Evolutionary conservation across 805 yeast species (phyloP).

Genomic region (Wickerhamomyces ciferrii): DNA sequence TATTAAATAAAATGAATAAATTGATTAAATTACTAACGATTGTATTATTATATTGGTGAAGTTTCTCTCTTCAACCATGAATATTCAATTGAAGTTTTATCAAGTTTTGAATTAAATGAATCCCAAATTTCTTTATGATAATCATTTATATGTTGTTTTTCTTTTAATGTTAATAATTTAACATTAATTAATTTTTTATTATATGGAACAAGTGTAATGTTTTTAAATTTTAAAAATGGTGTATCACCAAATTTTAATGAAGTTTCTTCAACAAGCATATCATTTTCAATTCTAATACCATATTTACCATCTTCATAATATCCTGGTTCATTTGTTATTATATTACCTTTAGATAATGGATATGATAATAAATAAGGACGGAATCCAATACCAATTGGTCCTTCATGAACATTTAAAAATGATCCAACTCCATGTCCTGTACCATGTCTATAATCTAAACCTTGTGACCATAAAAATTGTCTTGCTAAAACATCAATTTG

Average conservation of each 20-base stretch:
- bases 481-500: slow-evolving; percentile 80
- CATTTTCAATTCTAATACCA: slow-evolving; percentile 89
- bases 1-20: neutral
- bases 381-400: slow-evolving; percentile 79
- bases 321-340: slow-evolving; percentile 92
- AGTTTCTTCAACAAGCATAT: slow-evolving; percentile 49
- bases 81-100: slow-evolving; percentile 53
- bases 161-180: slow-evolving; percentile 50
- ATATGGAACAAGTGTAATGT: slow-evolving; percentile 82
- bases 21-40: neutral
- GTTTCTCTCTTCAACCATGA: slow-evolving; percentile 69
- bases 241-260: slow-evolving; percentile 47
- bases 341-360: slow-evolving; percentile 61
- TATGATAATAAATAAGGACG: slow-evolving; percentile 41
- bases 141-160: slow-evolving; percentile 60
- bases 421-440: slow-evolving; percentile 98
- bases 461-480: slow-evolving; percentile 74
- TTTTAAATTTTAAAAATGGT: slow-evolving; percentile 66
- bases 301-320: slow-evolving; percentile 84
- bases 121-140: slow-evolving; percentile 59
- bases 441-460: slow-evolving; percentile 88
- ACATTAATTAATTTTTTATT: slow-evolving; percentile 70
- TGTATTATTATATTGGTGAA: slow-evolving; percentile 1
- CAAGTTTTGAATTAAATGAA: slow-evolving; percentile 43
- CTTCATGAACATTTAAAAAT: slow-evolving; percentile 88